Base-by-base conservation (phyloP, 108 stramenopile species). In the Cylindrotheca fusiformis region DNA sequence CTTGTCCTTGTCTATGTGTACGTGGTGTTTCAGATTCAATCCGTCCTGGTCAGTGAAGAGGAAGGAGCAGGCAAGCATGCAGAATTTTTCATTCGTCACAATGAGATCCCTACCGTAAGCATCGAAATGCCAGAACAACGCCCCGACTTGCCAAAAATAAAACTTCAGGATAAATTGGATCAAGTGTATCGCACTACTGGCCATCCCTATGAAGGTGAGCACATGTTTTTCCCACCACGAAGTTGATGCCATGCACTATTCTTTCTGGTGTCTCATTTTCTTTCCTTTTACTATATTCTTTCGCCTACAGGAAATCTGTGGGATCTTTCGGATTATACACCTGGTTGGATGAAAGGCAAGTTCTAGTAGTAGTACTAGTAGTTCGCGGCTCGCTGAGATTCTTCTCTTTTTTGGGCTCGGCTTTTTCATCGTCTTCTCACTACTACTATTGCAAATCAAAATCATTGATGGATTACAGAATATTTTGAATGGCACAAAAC, bases 331-430 rank as follows among this genome's bases (percentile, higher is more conserved):
- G 60, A 74, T 17, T 53, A 53, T 48, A 1, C 72, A 18, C 82
- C 82, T 30, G n/a, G 0, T 45, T 83, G 82, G 83, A 71, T 80
- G 69, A 75, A 78, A 53, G 65, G 65, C 56, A 56, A 30, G 55
- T 25, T 17, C 10, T 59, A n/a, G 6, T 24, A 6, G 25, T 29
- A 32, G 21, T 44, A 8, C 8, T 44, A 14, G 14, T 8, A 44
- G 14, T 12, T 44, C 14, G 12, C 14, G 44, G 44, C 14, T 44
- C 44, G 12, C 44, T n/a, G n/a, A n/a, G n/a, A n/a, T 14, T 14
- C 44, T n/a, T 51, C 50, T 54, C 52, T 1, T 26, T 20, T 54
- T 3, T 54, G 52, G 2, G n/a, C 3, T n/a, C 52, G 25, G n/a
- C 22, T 21, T 54, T 27, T 26, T 54, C 52, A 1, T 54, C 3